Conservation (phyloP, 148 eudicot species). For the Chenopodium album region DNA sequence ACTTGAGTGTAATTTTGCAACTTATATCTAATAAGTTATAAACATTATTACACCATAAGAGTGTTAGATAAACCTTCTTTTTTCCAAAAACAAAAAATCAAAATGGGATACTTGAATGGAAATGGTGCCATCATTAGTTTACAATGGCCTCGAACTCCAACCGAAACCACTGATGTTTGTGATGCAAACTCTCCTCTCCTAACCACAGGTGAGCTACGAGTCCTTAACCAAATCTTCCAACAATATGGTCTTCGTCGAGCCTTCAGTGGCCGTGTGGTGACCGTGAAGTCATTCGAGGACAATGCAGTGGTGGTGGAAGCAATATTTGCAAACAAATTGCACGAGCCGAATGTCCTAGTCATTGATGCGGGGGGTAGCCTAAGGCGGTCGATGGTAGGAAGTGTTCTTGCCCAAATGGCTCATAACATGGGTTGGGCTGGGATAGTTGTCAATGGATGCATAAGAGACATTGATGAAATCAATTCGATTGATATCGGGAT, state of each 20-base stretch:
- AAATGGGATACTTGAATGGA: neutral
- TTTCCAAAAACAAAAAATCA: neutral
- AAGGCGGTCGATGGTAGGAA: conserved; percentile 23
- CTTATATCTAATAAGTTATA: too few species aligned
- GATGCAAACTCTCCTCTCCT: conserved; percentile 22
- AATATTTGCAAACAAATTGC: neutral
- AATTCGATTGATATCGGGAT: conserved; percentile 16
- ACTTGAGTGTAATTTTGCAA: too few species aligned
- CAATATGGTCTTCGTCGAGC: conserved; percentile 7
- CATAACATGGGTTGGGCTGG: conserved; percentile 27
- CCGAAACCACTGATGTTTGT: conserved; percentile 19
- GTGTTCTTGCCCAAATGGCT: conserved; percentile 11
- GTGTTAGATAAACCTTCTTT: too few species aligned
- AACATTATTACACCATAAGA: too few species aligned
- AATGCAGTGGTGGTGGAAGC: neutral
- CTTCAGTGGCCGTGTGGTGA: conserved; percentile 22
- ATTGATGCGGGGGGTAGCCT: conserved; percentile 22
- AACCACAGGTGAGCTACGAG: conserved; percentile 6
- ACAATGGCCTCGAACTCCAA: neutral
- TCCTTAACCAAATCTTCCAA: conserved; percentile 12
- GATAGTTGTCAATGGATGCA: conserved; percentile 18
- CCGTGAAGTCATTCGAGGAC: conserved; percentile 23
- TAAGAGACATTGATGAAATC: conserved; percentile 21
- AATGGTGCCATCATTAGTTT: neutral
- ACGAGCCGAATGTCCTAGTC: conserved; percentile 6